These are phyloP conservation scores for Curvularia sp. DNA, from an alignment of 2,329 filamentous ascomycete species.

Conservation along the genomic window DNA sequence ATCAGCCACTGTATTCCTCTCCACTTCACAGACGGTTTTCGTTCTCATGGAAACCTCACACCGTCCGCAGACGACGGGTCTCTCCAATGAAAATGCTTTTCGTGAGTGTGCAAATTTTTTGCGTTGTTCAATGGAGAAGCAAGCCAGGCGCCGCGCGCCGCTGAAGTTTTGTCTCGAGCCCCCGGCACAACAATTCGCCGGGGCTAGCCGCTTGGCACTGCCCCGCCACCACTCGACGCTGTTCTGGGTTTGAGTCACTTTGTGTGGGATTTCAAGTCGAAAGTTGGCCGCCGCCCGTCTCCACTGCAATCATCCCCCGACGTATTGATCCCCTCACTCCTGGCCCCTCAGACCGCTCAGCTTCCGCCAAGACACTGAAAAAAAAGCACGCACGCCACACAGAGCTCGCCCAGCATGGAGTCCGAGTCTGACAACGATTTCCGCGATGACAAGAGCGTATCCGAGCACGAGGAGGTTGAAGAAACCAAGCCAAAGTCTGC, in stretches of 20 bases:
- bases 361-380: neutral
- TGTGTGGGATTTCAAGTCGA: conserved; percentile 36
- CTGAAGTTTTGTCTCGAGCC: conserved; percentile 36
- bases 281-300: conserved; percentile 21
- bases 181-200: conserved; percentile 31
- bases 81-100: conserved; percentile 66
- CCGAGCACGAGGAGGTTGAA: conserved; percentile 78
- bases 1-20: conserved; percentile 58
- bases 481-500: conserved; percentile 72
- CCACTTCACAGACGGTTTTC: conserved; percentile 66
- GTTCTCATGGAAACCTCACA: conserved; percentile 60
- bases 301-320: conserved; percentile 15
- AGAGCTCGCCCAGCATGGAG: conserved; percentile 47
- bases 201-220: conserved; percentile 21
- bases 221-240: conserved; percentile 36
- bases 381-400: neutral
- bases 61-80: conserved; percentile 47
- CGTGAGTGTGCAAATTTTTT: conserved; percentile 61
- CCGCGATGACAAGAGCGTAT: conserved; percentile 58
- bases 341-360: neutral
- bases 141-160: conserved; percentile 38
- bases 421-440: conserved; percentile 51
- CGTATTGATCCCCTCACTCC: neutral
- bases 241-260: conserved; percentile 46
- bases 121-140: conserved; percentile 62